These are phyloP conservation scores for Triticum timopheevii DNA, from an alignment of 176 grass and related monocot genomes.

Conservation along the genomic window DNA sequence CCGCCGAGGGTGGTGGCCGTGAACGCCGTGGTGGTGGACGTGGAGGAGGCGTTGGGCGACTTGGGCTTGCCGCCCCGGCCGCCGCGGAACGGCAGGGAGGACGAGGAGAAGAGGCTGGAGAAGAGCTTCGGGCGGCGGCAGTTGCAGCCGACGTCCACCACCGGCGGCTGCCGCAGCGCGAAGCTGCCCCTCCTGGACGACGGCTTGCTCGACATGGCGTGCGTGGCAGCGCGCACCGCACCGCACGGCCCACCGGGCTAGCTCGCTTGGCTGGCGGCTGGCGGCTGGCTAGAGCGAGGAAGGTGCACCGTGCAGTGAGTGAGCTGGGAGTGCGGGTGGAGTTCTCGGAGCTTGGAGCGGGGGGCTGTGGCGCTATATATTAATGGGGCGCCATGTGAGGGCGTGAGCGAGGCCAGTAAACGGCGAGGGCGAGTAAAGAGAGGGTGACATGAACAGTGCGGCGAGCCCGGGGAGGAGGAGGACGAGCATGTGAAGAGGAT, in stretches of 20 bases:
- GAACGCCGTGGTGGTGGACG: conserved; percentile 58
- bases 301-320: neutral
- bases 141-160: conserved; percentile 95
- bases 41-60: conserved; percentile 52
- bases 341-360: conserved; percentile 47
- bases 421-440: conserved; percentile 30
- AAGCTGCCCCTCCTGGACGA: conserved; percentile 42
- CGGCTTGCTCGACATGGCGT: conserved; percentile 47
- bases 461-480: neutral
- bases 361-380: conserved; percentile 50
- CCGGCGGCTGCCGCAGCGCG: conserved; percentile 63
- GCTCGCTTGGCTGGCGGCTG: no score
- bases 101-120: conserved; percentile 46
- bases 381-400: conserved; percentile 52
- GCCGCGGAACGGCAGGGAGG: conserved; percentile 33
- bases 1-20: conserved; percentile 54
- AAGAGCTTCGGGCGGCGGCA: conserved; percentile 79
- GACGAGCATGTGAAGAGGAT: conserved; percentile 49
- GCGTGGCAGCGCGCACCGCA: neutral
- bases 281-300: neutral
- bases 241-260: neutral
- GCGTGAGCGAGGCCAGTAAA: conserved; percentile 41
- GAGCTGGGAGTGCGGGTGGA: conserved; percentile 1
- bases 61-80: conserved; percentile 39
- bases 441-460: conserved; percentile 26